phyloP scores from a whole-genome alignment of 2,329 filamentous ascomycete species.

The Metarhizium humberi region DNA sequence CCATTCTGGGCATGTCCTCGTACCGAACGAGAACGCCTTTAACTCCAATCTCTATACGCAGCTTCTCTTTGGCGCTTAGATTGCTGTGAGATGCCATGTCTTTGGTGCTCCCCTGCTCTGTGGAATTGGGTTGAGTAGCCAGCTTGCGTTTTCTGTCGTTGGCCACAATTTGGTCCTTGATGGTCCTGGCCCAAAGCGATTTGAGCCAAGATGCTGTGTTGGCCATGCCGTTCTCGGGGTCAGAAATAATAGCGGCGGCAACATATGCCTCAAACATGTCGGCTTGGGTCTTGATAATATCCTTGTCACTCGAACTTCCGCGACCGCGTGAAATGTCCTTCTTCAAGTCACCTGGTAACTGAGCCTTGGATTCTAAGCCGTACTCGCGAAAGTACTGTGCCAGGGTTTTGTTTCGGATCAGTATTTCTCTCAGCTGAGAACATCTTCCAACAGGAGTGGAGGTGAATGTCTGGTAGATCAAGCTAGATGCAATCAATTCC shows the following conservation, averaged over 20 bases:
- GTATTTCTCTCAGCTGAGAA: slow-evolving; percentile 65
- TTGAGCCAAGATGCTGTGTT: slow-evolving; percentile 63
- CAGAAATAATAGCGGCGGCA: slow-evolving; percentile 64
- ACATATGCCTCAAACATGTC: slow-evolving; percentile 91
- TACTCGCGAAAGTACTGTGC: slow-evolving; percentile 62
- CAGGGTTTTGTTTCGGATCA: slow-evolving; percentile 75
- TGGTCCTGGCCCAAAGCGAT: slow-evolving; percentile 59
- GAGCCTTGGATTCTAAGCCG: slow-evolving; percentile 55
- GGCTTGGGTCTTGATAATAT: slow-evolving; percentile 63
- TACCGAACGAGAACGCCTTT: slow-evolving; percentile 54
- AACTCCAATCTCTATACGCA: slow-evolving; percentile 34
- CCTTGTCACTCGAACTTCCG: slow-evolving; percentile 33
- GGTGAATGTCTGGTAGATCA: slow-evolving; percentile 67
- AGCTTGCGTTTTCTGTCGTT: slow-evolving; percentile 8
- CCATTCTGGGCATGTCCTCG: slow-evolving; percentile 41
- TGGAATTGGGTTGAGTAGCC: background rate
- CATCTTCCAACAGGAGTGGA: slow-evolving; percentile 57
- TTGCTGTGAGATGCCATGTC: background rate
- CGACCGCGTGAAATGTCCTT: slow-evolving; percentile 15
- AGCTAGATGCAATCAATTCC: slow-evolving; percentile 63
- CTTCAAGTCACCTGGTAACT: slow-evolving; percentile 38
- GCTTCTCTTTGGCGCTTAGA: slow-evolving; percentile 19
- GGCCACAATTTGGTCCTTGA: slow-evolving; percentile 43
- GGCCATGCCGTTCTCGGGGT: slow-evolving; percentile 51
- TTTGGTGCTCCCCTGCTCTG: background rate